Evolutionary conservation across 73 alveolate genomes (phyloP), one percentile per base, ranked within the genome.

Genomic region (Effrenium voratum): DNA sequence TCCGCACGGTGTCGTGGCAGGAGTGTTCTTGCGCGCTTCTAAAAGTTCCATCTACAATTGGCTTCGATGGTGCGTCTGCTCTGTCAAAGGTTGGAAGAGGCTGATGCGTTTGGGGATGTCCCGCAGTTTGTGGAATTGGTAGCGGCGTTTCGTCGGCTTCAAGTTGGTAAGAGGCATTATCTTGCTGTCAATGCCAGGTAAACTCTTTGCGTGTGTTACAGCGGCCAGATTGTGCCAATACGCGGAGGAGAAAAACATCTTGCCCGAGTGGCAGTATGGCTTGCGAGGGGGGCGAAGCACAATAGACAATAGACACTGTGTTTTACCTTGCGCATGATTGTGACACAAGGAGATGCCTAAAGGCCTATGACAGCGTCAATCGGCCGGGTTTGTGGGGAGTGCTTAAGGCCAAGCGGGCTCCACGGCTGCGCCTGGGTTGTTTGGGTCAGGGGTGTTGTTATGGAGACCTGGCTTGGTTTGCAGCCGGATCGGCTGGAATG

Each of bases 381-480:
- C 45, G 57, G 0, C 10, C 12, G 0, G 93, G 93, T 3, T 6
- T 83, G 4, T 83, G 93, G 93, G 41, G 3, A 2, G 57, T 83
- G 2, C 59, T 83, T 1, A 52, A 57, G n/a, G 12, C 72, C 13
- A 83, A 83, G 30, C 79, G 93, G 1, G 76, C 49, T 0, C 92
- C 92, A 1, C 45, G 24, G 0, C 30, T 19, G 5, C 30, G 47
- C 55, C 50, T 75, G 34, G 34, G 10, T 38, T 8, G 77, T 10
- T 49, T 83, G 43, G 93, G 93, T 0, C 93, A 83, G 32, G 93
- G 93, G 12, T 83, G 93, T 38, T 83, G 93, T 83, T 8, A 83
- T 83, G 77, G 93, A 83, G 5, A 34, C 73, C 2, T 83, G 93
- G 93, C 19, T n/a, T 16, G 41, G 3, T 0, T 12, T 10, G 3